These are phyloP conservation scores for Hordeum marinum DNA, from an alignment of 176 grass and related monocot species.

Conservation along the genomic window DNA sequence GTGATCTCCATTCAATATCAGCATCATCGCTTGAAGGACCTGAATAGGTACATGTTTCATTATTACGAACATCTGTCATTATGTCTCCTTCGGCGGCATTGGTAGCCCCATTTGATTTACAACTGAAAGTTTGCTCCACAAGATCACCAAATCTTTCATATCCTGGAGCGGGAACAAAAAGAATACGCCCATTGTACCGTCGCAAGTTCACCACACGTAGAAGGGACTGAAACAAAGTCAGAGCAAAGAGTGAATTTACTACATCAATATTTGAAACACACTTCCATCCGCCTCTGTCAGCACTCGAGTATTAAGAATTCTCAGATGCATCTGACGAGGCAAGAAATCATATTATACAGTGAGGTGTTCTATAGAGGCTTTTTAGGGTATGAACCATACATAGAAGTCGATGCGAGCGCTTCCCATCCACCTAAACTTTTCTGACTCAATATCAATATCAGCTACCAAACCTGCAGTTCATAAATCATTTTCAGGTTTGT, in stretches of 20 bases:
- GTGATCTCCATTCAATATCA: slow-evolving; percentile 68
- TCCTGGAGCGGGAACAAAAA: slow-evolving; percentile 76
- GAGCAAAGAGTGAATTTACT: slow-evolving; percentile 16
- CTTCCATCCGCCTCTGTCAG: background rate
- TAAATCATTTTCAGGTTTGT: slow-evolving; percentile 35
- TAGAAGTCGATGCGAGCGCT: slow-evolving; percentile 88
- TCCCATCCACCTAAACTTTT: slow-evolving; percentile 99
- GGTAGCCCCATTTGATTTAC: slow-evolving; percentile 8
- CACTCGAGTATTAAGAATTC: slow-evolving; percentile 3
- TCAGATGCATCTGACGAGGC: background rate
- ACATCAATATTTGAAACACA: background rate
- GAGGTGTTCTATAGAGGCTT: background rate
- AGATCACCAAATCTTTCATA: slow-evolving; percentile 71
- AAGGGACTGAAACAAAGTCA: slow-evolving; percentile 57
- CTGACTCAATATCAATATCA: slow-evolving; percentile 95
- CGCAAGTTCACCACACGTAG: slow-evolving; percentile 62
- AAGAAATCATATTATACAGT: background rate
- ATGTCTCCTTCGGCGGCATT: slow-evolving; percentile 13
- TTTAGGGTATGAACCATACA: slow-evolving; percentile 42
- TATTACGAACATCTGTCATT: slow-evolving; percentile 5
- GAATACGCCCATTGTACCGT: slow-evolving; percentile 57
- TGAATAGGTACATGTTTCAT: slow-evolving; percentile 34
- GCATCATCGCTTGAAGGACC: slow-evolving; percentile 42
- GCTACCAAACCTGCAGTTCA: slow-evolving; percentile 75
- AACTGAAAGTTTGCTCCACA: slow-evolving; percentile 28